phyloP scores from a whole-genome alignment of 2,329 filamentous ascomycete genomes.

The Epichloe glyceriae region DNA sequence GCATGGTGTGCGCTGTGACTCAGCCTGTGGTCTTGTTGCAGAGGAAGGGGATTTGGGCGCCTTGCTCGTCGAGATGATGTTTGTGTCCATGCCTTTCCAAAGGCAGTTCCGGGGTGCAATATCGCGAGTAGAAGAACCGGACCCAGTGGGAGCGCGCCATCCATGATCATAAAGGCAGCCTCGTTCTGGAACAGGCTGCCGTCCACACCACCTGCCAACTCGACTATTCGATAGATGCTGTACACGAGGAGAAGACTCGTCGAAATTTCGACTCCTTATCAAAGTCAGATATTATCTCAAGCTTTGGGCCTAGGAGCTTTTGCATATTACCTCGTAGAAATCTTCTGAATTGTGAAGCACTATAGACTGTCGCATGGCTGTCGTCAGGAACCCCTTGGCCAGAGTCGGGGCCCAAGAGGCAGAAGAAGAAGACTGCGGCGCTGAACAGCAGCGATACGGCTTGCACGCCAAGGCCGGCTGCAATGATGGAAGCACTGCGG shows the following conservation, averaged over 20 bases:
- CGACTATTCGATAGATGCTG: slow-evolving; percentile 28
- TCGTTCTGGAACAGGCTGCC: slow-evolving; percentile 26
- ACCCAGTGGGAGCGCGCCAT: slow-evolving; percentile 27
- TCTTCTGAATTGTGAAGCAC: slow-evolving; percentile 27
- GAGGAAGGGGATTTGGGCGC: slow-evolving; percentile 9
- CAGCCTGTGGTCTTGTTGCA: slow-evolving; percentile 5
- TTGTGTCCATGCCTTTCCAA: slow-evolving; percentile 26
- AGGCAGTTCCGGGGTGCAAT: slow-evolving; percentile 26
- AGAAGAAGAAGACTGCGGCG: slow-evolving; percentile 25
- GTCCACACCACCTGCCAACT: slow-evolving; percentile 23
- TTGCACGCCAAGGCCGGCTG: slow-evolving; percentile 33
- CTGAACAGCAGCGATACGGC: slow-evolving; percentile 26
- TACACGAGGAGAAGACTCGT: slow-evolving; percentile 25
- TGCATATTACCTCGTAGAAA: slow-evolving; percentile 29
- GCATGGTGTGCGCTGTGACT: slow-evolving; percentile 17
- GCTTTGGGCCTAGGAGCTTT: background rate
- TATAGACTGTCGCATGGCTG: slow-evolving; percentile 27
- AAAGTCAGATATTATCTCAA: background rate
- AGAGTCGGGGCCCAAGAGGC: slow-evolving; percentile 25
- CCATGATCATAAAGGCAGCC: slow-evolving; percentile 24
- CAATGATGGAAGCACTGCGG: slow-evolving; percentile 25
- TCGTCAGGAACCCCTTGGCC: slow-evolving; percentile 25
- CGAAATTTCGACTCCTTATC: slow-evolving; percentile 24
- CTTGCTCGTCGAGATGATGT: slow-evolving; percentile 21
- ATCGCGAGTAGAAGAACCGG: slow-evolving; percentile 22